phyloP scores from a whole-genome alignment of 805 yeast genomes.

The Cyberlindnera xylosilytica region DNA sequence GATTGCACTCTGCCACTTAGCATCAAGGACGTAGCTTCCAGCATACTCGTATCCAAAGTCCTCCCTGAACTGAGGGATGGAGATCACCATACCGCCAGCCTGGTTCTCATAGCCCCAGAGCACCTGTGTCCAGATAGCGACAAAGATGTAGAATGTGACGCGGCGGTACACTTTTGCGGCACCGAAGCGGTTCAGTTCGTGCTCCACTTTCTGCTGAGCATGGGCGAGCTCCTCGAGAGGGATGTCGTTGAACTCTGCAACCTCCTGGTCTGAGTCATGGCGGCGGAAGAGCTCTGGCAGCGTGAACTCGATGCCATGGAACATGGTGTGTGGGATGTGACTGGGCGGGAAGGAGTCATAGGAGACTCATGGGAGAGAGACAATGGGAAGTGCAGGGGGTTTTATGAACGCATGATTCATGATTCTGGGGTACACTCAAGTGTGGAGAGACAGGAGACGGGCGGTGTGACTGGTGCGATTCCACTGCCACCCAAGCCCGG shows the following conservation, averaged over 20 bases:
- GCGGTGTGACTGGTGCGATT: too few relatives aligned
- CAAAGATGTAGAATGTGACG: slow-evolving; percentile 38
- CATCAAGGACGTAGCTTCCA: slow-evolving; percentile 33
- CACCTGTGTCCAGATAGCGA: slow-evolving; percentile 35
- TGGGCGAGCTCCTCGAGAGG: slow-evolving; percentile 10
- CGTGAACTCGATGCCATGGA: neutral
- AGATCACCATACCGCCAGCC: slow-evolving; percentile 36
- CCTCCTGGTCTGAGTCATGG: slow-evolving; percentile 2
- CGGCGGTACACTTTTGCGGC: slow-evolving; percentile 37
- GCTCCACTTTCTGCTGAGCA: slow-evolving; percentile 16
- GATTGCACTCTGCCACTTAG: slow-evolving; percentile 43
- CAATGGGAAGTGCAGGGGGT: too few relatives aligned
- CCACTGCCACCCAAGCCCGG: too few relatives aligned
- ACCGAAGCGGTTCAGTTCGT: slow-evolving; percentile 18
- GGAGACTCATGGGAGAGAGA: too few relatives aligned
- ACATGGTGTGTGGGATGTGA: too few relatives aligned
- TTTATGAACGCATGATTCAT: too few relatives aligned
- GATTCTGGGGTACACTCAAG: too few relatives aligned
- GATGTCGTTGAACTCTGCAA: slow-evolving; percentile 2
- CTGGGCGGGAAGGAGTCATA: too few relatives aligned
- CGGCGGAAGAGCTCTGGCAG: neutral
- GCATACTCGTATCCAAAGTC: slow-evolving; percentile 30
- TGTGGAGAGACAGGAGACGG: too few relatives aligned
- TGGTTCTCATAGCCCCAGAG: slow-evolving; percentile 42
- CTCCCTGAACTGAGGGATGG: slow-evolving; percentile 33